These are phyloP conservation scores for Corylus avellana DNA, from an alignment of 306 rosid species.

Conservation along the genomic window DNA sequence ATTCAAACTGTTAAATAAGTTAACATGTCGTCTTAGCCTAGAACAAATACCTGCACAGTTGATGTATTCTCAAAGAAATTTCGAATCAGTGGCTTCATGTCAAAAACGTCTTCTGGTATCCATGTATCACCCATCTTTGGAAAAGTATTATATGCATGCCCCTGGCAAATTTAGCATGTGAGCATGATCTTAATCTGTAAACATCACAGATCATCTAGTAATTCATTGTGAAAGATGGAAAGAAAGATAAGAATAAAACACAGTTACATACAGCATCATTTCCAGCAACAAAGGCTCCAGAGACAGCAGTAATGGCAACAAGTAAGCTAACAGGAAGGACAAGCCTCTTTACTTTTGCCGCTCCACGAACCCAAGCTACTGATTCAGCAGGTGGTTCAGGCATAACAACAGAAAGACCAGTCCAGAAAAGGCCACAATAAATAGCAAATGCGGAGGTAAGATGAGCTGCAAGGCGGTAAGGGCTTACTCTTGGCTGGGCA, in stretches of 20 bases:
- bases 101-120: slow-evolving; percentile 72
- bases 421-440: slow-evolving; percentile 87
- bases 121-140: slow-evolving; percentile 90
- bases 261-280: slow-evolving; percentile 76
- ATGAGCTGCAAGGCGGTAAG: slow-evolving; percentile 96
- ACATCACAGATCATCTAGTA: slow-evolving; percentile 8
- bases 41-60: slow-evolving; percentile 63
- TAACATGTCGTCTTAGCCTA: slow-evolving; percentile 1
- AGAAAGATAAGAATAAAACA: slow-evolving; percentile 12
- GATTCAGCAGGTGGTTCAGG: slow-evolving; percentile 93
- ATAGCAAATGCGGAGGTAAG: slow-evolving; percentile 94
- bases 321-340: slow-evolving; percentile 76
- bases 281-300: slow-evolving; percentile 97
- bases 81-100: slow-evolving; percentile 75
- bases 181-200: slow-evolving; percentile 17
- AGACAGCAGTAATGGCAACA: slow-evolving; percentile 79
- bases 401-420: slow-evolving; percentile 86
- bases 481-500: slow-evolving; percentile 94
- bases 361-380: slow-evolving; percentile 76
- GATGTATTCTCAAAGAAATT: slow-evolving; percentile 91
- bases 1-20: slow-evolving; percentile 15
- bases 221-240: slow-evolving; percentile 17
- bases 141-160: slow-evolving; percentile 83
- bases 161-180: slow-evolving; percentile 47
- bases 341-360: slow-evolving; percentile 78